phyloP scores from a whole-genome alignment of 1,139 yeast species.

The Nakaseomyces delphensis region DNA sequence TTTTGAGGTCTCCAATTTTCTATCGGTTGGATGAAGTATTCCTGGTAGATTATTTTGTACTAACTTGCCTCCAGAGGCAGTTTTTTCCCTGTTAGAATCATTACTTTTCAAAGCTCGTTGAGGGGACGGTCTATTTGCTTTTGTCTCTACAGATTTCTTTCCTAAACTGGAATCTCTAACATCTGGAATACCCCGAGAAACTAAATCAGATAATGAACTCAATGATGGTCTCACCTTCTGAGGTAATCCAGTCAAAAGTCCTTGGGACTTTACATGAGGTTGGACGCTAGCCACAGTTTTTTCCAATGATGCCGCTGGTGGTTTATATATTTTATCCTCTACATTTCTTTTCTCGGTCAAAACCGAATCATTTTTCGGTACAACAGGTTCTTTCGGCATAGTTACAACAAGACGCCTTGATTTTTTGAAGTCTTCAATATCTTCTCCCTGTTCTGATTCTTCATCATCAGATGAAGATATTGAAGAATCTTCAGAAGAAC shows the following conservation, averaged over 20 bases:
- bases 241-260: constrained; percentile 15
- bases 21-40: not conserved
- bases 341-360: not conserved
- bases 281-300: not conserved
- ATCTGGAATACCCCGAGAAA: constrained; percentile 53
- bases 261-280: constrained; percentile 11
- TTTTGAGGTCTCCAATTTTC: not conserved
- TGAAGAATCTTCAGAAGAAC: constrained; percentile 3
- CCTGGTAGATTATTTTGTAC: not conserved
- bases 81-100: not conserved
- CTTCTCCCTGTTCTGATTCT: constrained; percentile 19
- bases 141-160: not conserved
- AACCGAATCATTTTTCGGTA: not conserved
- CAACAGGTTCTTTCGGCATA: constrained; percentile 15
- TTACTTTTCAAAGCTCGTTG: not conserved
- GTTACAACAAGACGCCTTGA: constrained; percentile 34
- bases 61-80: not conserved
- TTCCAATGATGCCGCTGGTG: not conserved
- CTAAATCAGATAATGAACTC: constrained; percentile 50
- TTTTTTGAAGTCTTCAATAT: constrained; percentile 19
- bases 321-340: not conserved
- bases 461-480: not conserved
- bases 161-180: constrained; percentile 37
- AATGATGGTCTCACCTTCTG: constrained; percentile 35
- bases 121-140: not conserved